A percentile compares a stretch with the other conserved stretches of the same genome.
These are phyloP conservation scores for Pythium coloratum DNA, from an alignment of 352 stramenopile species.

Conservation along the genomic window DNA sequence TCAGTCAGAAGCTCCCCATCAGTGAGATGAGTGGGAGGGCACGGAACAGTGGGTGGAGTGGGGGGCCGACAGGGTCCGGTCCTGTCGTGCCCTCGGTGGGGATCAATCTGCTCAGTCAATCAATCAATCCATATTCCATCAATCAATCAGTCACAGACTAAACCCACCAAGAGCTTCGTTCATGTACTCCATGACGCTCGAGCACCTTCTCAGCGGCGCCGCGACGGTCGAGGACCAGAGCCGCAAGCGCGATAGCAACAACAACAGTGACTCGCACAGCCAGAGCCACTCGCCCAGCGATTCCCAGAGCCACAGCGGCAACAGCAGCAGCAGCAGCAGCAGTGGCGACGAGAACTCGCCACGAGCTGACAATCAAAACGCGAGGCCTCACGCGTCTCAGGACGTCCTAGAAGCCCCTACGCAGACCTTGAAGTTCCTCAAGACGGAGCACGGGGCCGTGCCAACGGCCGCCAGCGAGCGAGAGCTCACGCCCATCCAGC, in stretches of 20 bases:
- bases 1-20: constrained; percentile 1
- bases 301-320: not conserved
- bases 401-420: too few species aligned
- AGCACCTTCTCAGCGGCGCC: constrained; percentile 23
- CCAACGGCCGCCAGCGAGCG: not conserved
- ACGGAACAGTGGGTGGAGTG: not conserved
- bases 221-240: constrained; percentile 15
- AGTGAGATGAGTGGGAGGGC: constrained; percentile 6
- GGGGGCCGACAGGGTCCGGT: too few species aligned
- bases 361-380: not conserved
- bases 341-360: constrained; percentile 11
- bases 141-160: constrained; percentile 5
- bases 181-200: constrained; percentile 26
- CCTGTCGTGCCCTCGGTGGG: not conserved
- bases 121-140: not conserved
- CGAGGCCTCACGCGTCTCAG: too few species aligned
- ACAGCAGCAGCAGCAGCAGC: not conserved
- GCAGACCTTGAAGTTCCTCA: not conserved
- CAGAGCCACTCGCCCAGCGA: too few species aligned
- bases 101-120: not conserved
- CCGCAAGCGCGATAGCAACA: not conserved
- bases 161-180: not conserved
- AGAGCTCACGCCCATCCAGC: constrained; percentile 4
- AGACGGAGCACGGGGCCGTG: not conserved
- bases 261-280: not conserved